Conservation (phyloP, 768 basidiomycete species). For the Coprinopsis marcescibilis region DNA sequence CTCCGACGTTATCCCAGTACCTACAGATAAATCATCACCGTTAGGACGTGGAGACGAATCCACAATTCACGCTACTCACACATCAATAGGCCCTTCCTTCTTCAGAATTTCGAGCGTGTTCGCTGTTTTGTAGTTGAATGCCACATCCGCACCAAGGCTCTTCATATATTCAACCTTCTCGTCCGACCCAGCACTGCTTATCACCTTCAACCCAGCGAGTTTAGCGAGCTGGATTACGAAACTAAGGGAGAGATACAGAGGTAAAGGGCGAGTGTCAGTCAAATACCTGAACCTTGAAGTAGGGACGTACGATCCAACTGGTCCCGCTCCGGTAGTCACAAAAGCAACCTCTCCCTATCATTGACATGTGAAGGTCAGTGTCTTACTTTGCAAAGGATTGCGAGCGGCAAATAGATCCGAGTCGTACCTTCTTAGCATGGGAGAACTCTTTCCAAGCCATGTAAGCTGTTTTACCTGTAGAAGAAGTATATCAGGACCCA, state of each 20-base stretch:
- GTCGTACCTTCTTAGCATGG: constrained; percentile 25
- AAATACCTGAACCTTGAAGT: too few species aligned
- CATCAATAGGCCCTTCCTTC: constrained; percentile 48
- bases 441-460: constrained; percentile 25
- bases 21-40: constrained; percentile 1
- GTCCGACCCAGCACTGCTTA: constrained; percentile 57
- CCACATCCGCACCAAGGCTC: constrained; percentile 50
- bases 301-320: constrained; percentile 24
- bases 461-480: constrained; percentile 31
- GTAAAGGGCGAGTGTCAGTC: background rate
- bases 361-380: too few species aligned
- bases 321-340: constrained; percentile 24
- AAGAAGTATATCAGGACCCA: too few species aligned
- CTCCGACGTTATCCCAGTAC: constrained; percentile 41
- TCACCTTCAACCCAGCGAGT: constrained; percentile 39
- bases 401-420: background rate
- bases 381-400: background rate
- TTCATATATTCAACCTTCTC: constrained; percentile 53
- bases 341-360: constrained; percentile 23
- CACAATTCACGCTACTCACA: too few species aligned
- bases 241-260: background rate
- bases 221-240: constrained; percentile 8
- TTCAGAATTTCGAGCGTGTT: constrained; percentile 38
- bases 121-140: constrained; percentile 58
- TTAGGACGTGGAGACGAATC: too few species aligned